Conservation (phyloP, 495 filamentous ascomycete genomes). For the Xylaria bambusicola region DNA sequence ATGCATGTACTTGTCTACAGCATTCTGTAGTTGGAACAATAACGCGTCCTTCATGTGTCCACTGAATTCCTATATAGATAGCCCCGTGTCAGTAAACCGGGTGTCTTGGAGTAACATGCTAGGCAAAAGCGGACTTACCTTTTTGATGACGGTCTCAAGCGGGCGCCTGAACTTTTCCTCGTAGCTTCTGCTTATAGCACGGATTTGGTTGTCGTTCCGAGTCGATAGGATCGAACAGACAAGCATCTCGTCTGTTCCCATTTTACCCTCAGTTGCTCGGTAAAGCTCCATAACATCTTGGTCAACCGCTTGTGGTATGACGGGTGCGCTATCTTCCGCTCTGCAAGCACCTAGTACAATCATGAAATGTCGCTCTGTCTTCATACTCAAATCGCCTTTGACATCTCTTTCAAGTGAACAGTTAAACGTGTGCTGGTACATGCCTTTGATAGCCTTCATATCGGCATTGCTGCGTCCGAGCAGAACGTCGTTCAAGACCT, state of each 20-base stretch:
- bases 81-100: background rate
- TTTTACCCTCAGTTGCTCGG: conserved; percentile 66
- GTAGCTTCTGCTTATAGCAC: conserved; percentile 75
- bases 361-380: conserved; percentile 79
- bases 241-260: conserved; percentile 72
- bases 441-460: conserved; percentile 73
- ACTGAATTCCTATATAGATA: conserved; percentile 64
- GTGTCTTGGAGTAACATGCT: background rate
- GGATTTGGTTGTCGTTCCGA: conserved; percentile 74
- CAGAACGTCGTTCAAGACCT: conserved; percentile 80
- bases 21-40: conserved; percentile 74
- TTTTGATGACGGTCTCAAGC: conserved; percentile 71
- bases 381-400: conserved; percentile 74
- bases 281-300: conserved; percentile 72
- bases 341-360: conserved; percentile 71
- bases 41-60: conserved; percentile 91
- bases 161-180: conserved; percentile 61
- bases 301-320: conserved; percentile 70
- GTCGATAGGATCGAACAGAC: conserved; percentile 75
- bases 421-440: conserved; percentile 67
- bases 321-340: conserved; percentile 72
- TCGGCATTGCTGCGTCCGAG: conserved; percentile 83
- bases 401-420: conserved; percentile 66
- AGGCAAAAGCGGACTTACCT: conserved; percentile 38
- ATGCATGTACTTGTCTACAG: conserved; percentile 74